These are phyloP conservation scores for Sclerospora graminicola DNA, from an alignment of 352 stramenopile species.

Conservation along the genomic window DNA sequence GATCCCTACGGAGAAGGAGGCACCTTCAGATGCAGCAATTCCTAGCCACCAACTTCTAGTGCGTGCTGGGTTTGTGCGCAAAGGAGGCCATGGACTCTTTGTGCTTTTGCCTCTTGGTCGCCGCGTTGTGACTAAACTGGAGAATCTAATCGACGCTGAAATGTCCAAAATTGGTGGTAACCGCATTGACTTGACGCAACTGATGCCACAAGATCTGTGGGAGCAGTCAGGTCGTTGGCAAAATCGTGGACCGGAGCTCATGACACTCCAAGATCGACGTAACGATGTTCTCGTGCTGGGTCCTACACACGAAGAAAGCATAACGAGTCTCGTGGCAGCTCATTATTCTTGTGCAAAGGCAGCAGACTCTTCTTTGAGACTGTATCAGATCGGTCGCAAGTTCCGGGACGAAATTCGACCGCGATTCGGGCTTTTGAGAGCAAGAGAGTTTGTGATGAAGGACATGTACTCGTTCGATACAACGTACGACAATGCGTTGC, in stretches of 20 bases:
- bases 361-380: slow-evolving; percentile 36
- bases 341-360: slow-evolving; percentile 32
- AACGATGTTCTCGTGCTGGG: slow-evolving; percentile 57
- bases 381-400: slow-evolving; percentile 86
- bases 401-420: slow-evolving; percentile 85
- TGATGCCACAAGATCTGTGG: slow-evolving; percentile 74
- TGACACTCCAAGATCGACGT: slow-evolving; percentile 68
- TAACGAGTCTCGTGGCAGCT: slow-evolving; percentile 67
- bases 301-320: slow-evolving; percentile 79
- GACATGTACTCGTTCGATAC: slow-evolving; percentile 87
- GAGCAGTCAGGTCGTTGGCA: slow-evolving; percentile 78
- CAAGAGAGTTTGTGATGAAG: slow-evolving; percentile 87
- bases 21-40: slow-evolving; percentile 66
- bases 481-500: slow-evolving; percentile 38
- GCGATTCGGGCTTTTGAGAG: slow-evolving; percentile 71
- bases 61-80: slow-evolving; percentile 80
- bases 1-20: slow-evolving; percentile 68
- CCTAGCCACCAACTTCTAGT: slow-evolving; percentile 80
- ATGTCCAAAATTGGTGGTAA: slow-evolving; percentile 74
- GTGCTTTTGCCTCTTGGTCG: slow-evolving; percentile 66
- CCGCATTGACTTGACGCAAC: slow-evolving; percentile 70
- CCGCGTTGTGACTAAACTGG: slow-evolving; percentile 67
- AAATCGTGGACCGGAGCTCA: slow-evolving; percentile 69
- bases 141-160: slow-evolving; percentile 72
- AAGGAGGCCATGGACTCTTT: slow-evolving; percentile 74